Evolutionary conservation across 805 yeast species (phyloP).

Genomic region (Cyberlindnera suaveolens): DNA sequence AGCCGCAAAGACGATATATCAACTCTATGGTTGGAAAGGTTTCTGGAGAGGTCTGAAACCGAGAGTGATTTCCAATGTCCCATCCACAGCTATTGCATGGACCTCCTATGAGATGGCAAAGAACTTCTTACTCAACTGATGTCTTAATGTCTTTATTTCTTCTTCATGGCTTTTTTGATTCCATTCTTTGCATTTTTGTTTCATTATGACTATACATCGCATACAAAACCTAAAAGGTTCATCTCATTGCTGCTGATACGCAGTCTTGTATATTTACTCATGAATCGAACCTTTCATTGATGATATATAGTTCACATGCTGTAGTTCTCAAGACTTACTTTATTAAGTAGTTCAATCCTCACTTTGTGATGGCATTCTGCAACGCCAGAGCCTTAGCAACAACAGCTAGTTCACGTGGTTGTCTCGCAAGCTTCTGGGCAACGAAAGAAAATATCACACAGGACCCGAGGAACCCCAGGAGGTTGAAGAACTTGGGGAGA

Average conservation of each 20-base stretch:
- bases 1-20: conserved; percentile 65
- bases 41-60: conserved; percentile 86
- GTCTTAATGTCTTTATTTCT: not conserved
- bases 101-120: conserved; percentile 97
- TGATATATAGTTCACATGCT: too few species aligned
- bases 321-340: too few species aligned
- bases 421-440: conserved; percentile 46
- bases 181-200: not conserved
- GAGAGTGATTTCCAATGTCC: conserved; percentile 86
- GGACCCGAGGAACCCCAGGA: conserved; percentile 74
- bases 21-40: conserved; percentile 54
- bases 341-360: too few species aligned
- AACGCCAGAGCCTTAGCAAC: conserved; percentile 19
- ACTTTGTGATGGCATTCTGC: conserved; percentile 14
- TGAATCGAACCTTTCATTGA: too few species aligned
- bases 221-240: too few species aligned
- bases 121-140: conserved; percentile 26
- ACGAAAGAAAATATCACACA: conserved; percentile 77
- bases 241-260: too few species aligned
- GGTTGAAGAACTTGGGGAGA: conserved; percentile 47
- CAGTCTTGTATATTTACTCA: too few species aligned
- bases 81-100: conserved; percentile 96
- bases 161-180: not conserved
- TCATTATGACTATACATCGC: not conserved
- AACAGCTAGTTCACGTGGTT: conserved; percentile 21